Base-by-base conservation (phyloP, 2,329 filamentous ascomycete genomes). In the Sphaerulina vaccinii region DNA sequence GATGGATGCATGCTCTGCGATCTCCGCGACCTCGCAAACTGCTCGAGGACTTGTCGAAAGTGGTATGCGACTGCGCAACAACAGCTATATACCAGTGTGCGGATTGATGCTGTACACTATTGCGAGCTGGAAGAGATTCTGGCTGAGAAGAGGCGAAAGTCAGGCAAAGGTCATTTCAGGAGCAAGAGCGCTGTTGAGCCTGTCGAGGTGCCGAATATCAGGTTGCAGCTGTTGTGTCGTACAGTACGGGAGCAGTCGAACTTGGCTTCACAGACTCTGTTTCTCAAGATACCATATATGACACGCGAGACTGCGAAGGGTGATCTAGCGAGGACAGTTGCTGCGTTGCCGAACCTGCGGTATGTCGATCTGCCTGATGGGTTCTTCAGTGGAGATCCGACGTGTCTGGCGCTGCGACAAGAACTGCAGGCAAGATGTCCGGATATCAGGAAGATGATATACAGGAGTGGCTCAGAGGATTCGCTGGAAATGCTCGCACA, bases 71-170 rank as follows among this genome's bases (percentile, higher is more conserved):
- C 77, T n/a, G 81, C 80, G 29, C 77, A 79, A 57, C 69, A 73
- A 23, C 62, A 83, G 47, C 73, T 85, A 87, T 95, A 78, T 70
- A 85, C 86, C 64, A 91, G 90, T 75, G 85, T 97, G 60, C 88
- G 91, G 54, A 93, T 97, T 68, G 92, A 97, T 68, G 82, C 88
- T 15, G 91, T 96, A 24, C 92, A 97, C 72, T 96, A 96, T 73
- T 97, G 92, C 75, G 84, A 87, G 58, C 86, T 88, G 63, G 92
- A 97, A 71, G 85, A 88, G 53, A 77, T 87, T 62, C 81, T 96
- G 29, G 82, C 88, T 47, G 88, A 92, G 62, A 84, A 82, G 69
- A 86, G 91, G 57, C 90, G 88, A 68, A 86, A 66, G 51, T 56
- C 51, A 13, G 59, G 55, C 19, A 62, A 59, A 47, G 45, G 45